Conservation (phyloP, 2,329 filamentous ascomycete species). For the Penicillium sp. region DNA sequence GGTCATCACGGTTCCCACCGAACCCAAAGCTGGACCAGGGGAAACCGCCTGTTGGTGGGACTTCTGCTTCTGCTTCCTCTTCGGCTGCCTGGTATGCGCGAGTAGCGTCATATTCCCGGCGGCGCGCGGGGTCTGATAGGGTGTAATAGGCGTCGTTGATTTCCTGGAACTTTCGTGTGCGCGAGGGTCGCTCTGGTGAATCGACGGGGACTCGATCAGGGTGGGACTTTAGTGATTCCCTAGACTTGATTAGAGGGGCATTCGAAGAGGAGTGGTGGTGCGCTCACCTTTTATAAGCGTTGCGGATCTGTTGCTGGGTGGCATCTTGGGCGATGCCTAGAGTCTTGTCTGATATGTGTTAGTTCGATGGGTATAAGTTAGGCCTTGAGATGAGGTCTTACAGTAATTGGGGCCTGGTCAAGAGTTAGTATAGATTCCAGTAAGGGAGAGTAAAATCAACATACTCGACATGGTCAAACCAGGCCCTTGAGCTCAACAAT, state of each 20-base stretch:
- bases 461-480: constrained; percentile 23
- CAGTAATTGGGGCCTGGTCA: constrained; percentile 40
- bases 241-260: constrained; percentile 33
- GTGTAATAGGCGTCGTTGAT: constrained; percentile 94
- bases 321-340: constrained; percentile 73
- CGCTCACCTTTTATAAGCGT: constrained; percentile 85
- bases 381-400: constrained; percentile 21
- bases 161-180: constrained; percentile 85
- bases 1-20: constrained; percentile 38
- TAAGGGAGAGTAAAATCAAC: constrained; percentile 1
- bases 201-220: constrained; percentile 83
- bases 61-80: constrained; percentile 48
- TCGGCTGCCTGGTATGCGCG: constrained; percentile 51
- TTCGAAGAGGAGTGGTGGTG: background rate
- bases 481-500: background rate
- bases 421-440: background rate
- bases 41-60: constrained; percentile 55
- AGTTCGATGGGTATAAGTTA: background rate
- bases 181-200: constrained; percentile 75
- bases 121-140: constrained; percentile 72
- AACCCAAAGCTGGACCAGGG: constrained; percentile 75
- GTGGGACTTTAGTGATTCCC: constrained; percentile 85
- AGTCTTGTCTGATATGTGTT: constrained; percentile 58
- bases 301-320: constrained; percentile 77
- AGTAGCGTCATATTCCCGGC: constrained; percentile 80